These are phyloP conservation scores for Phytophthora sojae DNA, from an alignment of 352 stramenopile genomes.

Conservation along the genomic window DNA sequence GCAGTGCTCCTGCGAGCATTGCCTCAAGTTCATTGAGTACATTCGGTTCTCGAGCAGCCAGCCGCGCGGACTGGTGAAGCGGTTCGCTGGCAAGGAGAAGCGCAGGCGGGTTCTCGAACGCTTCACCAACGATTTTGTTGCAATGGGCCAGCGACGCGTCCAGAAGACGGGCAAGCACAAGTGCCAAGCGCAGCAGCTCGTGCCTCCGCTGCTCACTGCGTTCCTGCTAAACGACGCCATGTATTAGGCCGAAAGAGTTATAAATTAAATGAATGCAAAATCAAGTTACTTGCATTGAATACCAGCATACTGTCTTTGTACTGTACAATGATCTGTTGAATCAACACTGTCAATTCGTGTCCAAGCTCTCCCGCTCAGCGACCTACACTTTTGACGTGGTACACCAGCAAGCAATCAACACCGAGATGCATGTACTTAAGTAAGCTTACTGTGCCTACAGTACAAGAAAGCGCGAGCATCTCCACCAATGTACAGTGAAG, in stretches of 20 bases:
- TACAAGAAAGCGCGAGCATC: no score
- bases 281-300: background rate
- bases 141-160: constrained; percentile 37
- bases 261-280: background rate
- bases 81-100: constrained; percentile 32
- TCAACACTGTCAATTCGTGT: no score
- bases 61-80: constrained; percentile 43
- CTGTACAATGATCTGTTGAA: no score
- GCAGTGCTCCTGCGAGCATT: constrained; percentile 57
- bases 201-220: constrained; percentile 45
- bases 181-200: constrained; percentile 42
- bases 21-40: constrained; percentile 52
- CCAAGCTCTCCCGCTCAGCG: background rate
- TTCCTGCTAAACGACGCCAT: constrained; percentile 38
- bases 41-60: constrained; percentile 49
- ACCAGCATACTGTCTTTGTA: no score
- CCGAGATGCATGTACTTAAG: no score
- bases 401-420: background rate
- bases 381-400: background rate
- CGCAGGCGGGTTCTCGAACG: constrained; percentile 46
- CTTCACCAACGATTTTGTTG: constrained; percentile 50
- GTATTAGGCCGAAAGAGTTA: constrained; percentile 5
- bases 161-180: constrained; percentile 27
- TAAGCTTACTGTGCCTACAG: no score
- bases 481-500: no score